Evolutionary conservation across 1,284 basidiomycete species (phyloP).

Genomic region (Vanrija humicola): DNA sequence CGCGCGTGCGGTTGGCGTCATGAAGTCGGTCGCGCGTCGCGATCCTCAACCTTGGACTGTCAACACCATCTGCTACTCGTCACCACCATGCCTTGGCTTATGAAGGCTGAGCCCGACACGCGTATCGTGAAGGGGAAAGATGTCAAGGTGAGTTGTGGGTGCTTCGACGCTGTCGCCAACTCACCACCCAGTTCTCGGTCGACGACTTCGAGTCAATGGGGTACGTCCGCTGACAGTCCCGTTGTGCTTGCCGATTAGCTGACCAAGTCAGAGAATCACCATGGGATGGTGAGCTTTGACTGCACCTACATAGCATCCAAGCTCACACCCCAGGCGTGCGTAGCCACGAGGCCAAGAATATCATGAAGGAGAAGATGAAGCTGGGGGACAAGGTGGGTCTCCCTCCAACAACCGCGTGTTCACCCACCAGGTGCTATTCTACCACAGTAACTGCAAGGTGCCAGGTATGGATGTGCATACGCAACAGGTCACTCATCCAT

Average conservation of each 20-base stretch:
- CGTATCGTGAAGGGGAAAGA: constrained; percentile 84
- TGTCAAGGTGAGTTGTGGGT: constrained; percentile 63
- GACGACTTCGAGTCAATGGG: constrained; percentile 74
- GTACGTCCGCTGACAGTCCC: constrained; percentile 17
- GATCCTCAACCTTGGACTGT: background rate
- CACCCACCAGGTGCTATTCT: constrained; percentile 58
- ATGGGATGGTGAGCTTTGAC: constrained; percentile 69
- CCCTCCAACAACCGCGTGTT: too few species aligned
- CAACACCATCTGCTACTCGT: background rate
- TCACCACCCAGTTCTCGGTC: constrained; percentile 70
- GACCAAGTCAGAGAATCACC: constrained; percentile 57
- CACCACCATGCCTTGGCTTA: constrained; percentile 61
- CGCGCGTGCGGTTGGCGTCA: too few species aligned
- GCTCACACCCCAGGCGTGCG: constrained; percentile 48
- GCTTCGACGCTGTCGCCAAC: background rate
- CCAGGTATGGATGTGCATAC: constrained; percentile 58
- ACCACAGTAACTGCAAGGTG: constrained; percentile 87
- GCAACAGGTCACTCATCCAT: background rate
- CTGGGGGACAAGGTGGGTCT: constrained; percentile 70
- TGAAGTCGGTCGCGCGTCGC: background rate
- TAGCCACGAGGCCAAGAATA: constrained; percentile 84
- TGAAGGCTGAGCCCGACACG: constrained; percentile 88
- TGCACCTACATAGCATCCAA: background rate
- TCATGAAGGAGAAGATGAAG: constrained; percentile 84
- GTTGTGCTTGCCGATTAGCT: background rate